These are phyloP conservation scores for Multifurca ochricompacta DNA, from an alignment of 768 basidiomycete genomes.

Conservation along the genomic window DNA sequence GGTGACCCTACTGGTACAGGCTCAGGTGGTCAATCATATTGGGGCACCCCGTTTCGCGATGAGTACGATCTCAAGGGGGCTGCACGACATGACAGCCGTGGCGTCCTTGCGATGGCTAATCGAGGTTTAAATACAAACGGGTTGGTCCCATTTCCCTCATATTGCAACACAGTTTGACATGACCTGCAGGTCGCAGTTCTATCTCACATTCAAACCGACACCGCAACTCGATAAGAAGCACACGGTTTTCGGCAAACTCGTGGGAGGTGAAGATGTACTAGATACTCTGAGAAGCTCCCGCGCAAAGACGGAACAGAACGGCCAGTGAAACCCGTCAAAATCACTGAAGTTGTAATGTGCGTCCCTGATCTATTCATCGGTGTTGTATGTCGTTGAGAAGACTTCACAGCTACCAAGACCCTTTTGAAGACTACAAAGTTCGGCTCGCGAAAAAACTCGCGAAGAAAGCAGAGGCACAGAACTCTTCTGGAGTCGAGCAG, in stretches of 20 bases:
- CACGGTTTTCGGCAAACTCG: slow-evolving; percentile 94
- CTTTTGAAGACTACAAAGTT: slow-evolving; percentile 87
- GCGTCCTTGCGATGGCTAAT: slow-evolving; percentile 92
- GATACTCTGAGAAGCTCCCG: slow-evolving; percentile 77
- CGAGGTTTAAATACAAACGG: slow-evolving; percentile 87
- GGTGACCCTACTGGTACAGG: slow-evolving; percentile 98
- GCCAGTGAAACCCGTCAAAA: slow-evolving; percentile 77
- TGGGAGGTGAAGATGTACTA: slow-evolving; percentile 90
- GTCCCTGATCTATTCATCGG: slow-evolving; percentile 25
- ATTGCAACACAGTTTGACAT: slow-evolving; percentile 1
- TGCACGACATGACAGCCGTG: slow-evolving; percentile 78
- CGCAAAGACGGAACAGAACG: slow-evolving; percentile 81
- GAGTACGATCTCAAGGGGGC: slow-evolving; percentile 87
- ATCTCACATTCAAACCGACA: slow-evolving; percentile 77
- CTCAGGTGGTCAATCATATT: slow-evolving; percentile 83
- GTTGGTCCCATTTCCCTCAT: slow-evolving; percentile 30
- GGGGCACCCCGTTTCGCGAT: slow-evolving; percentile 95
- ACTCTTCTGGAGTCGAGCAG: slow-evolving; percentile 24
- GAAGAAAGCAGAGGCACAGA: slow-evolving; percentile 40
- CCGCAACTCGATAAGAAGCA: slow-evolving; percentile 89
- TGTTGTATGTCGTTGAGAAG: not conserved
- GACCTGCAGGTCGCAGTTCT: slow-evolving; percentile 75
- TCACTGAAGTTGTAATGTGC: slow-evolving; percentile 82
- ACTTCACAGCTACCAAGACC: slow-evolving; percentile 74
- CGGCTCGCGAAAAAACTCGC: slow-evolving; percentile 76